A percentile compares a stretch with the other conserved stretches of the same genome.
Conservation (phyloP, 768 basidiomycete species). For the Aureoboletus auriporus region DNA sequence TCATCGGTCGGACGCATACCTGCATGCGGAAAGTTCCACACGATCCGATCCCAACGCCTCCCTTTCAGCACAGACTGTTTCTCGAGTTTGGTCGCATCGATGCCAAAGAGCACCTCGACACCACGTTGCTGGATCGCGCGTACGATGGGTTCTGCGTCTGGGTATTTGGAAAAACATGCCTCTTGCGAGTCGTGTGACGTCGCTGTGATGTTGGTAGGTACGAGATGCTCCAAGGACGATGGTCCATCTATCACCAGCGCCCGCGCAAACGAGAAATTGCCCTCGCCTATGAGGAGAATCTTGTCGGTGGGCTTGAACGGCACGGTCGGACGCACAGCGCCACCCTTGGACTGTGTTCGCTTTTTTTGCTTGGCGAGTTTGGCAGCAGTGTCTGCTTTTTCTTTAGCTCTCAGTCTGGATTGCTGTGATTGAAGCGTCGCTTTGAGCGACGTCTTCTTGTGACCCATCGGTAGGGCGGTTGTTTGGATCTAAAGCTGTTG, state of each 20-base stretch:
- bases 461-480: conserved; percentile 28
- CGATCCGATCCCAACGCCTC: conserved; percentile 68
- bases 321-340: conserved; percentile 41
- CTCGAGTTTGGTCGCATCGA: conserved; percentile 82
- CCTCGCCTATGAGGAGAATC: conserved; percentile 85
- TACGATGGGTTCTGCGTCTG: conserved; percentile 63
- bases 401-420: conserved; percentile 56
- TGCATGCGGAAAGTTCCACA: conserved; percentile 97
- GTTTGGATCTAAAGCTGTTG: conserved; percentile 28
- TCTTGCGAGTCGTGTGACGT: conserved; percentile 82
- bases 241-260: conserved; percentile 57
- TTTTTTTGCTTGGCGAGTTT: conserved; percentile 40
- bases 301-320: conserved; percentile 64
- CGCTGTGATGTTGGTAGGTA: conserved; percentile 68
- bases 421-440: conserved; percentile 68
- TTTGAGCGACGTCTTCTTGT: conserved; percentile 54
- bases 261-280: conserved; percentile 89
- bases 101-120: conserved; percentile 67
- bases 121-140: conserved; percentile 51
- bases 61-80: conserved; percentile 54
- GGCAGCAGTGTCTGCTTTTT: conserved; percentile 54
- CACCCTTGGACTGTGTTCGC: conserved; percentile 26
- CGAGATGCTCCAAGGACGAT: conserved; percentile 45
- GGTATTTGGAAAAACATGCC: conserved; percentile 79
- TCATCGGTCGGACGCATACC: conserved; percentile 45